These are phyloP conservation scores for Trichophyton simii DNA, from an alignment of 2,329 filamentous ascomycete genomes.

Conservation along the genomic window DNA sequence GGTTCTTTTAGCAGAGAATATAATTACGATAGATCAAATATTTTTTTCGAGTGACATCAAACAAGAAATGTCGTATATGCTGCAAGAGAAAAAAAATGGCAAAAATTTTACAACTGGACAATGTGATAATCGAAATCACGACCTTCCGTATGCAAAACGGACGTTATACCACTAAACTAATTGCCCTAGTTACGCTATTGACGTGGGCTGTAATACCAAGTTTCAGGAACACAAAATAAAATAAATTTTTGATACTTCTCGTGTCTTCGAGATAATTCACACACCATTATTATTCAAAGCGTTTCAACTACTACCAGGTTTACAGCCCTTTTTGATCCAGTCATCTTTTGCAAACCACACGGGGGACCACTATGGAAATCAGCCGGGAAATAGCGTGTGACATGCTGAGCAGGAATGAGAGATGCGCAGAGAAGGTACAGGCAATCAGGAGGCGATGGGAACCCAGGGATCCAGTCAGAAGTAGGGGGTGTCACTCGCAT, in stretches of 20 bases:
- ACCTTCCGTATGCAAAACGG: slow-evolving; percentile 22
- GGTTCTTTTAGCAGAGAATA: too few relatives aligned
- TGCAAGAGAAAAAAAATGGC: slow-evolving; percentile 1
- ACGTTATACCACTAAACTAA: slow-evolving; percentile 20
- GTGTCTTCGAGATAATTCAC: background rate
- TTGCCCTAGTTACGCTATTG: background rate
- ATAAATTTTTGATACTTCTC: background rate
- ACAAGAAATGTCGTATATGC: too few relatives aligned
- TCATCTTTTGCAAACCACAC: too few relatives aligned
- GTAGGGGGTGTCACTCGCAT: background rate
- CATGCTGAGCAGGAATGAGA: background rate
- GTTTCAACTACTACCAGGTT: too few relatives aligned
- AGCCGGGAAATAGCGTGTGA: background rate
- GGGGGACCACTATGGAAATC: background rate
- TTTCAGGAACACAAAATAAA: too few relatives aligned
- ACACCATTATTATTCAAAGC: too few relatives aligned
- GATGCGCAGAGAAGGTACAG: background rate
- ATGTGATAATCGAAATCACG: slow-evolving; percentile 20
- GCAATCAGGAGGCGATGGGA: background rate
- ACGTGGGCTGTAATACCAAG: too few relatives aligned
- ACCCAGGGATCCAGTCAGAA: background rate
- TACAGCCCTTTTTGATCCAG: too few relatives aligned
- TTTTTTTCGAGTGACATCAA: too few relatives aligned
- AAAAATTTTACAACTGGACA: slow-evolving; percentile 10
- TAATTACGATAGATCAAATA: too few relatives aligned